phyloP scores from a whole-genome alignment of 306 rosid species.

The Argentina anserina region DNA sequence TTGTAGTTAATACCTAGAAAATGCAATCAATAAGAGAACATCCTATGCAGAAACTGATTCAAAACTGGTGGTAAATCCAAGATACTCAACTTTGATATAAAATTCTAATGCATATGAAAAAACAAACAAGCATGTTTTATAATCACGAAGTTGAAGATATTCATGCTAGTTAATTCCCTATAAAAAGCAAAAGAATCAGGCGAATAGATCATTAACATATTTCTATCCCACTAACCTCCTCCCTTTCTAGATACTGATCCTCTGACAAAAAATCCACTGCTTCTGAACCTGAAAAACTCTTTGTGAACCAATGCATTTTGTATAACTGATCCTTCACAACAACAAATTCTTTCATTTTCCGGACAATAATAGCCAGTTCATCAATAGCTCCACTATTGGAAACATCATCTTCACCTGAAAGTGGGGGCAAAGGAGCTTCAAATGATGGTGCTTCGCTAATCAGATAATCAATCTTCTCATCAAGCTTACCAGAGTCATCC shows the following conservation, averaged over 20 bases:
- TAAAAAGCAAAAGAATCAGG: not conserved
- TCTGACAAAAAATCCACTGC: conserved; percentile 87
- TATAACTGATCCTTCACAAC: conserved; percentile 61
- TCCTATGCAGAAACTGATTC: not conserved
- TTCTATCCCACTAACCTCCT: conserved; percentile 75
- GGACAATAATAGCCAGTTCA: conserved; percentile 68
- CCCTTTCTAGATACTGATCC: conserved; percentile 92
- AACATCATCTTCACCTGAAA: conserved; percentile 82
- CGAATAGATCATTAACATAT: not conserved
- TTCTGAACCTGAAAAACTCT: conserved; percentile 72
- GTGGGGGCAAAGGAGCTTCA: conserved; percentile 73
- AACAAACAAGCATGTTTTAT: not conserved
- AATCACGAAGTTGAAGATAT: not conserved
- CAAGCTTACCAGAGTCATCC: conserved; percentile 65
- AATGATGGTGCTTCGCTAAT: conserved; percentile 57
- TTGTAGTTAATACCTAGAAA: not conserved
- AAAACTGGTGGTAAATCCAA: not conserved
- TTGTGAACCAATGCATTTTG: conserved; percentile 74
- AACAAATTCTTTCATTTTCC: conserved; percentile 79
- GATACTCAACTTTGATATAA: not conserved
- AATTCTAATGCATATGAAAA: not conserved
- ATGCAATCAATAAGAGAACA: not conserved
- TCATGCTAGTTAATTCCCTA: not conserved
- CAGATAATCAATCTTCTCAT: conserved; percentile 78
- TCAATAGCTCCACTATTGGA: conserved; percentile 59